These are phyloP conservation scores for Aspergillus tanneri DNA, from an alignment of 2,329 filamentous ascomycete species.

Conservation along the genomic window DNA sequence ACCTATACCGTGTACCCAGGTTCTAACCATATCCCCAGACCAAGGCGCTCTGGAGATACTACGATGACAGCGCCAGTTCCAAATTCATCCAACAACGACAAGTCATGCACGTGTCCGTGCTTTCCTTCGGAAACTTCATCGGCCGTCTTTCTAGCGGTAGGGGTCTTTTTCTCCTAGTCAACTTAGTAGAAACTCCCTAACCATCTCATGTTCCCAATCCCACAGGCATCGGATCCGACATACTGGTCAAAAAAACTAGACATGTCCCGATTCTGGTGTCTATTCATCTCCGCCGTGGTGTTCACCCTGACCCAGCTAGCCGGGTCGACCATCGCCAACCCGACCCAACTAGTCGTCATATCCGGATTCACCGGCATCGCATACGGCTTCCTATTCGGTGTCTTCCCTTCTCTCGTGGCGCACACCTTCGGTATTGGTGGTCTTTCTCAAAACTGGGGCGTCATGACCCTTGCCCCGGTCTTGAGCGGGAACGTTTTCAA, in stretches of 20 bases:
- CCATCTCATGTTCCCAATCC: too few species aligned
- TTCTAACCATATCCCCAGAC: constrained; percentile 39
- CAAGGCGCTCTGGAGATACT: constrained; percentile 84
- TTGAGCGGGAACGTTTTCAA: constrained; percentile 91
- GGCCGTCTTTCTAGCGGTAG: constrained; percentile 75
- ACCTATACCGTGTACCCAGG: not conserved
- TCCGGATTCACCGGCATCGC: constrained; percentile 82
- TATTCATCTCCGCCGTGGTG: constrained; percentile 72
- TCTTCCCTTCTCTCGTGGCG: constrained; percentile 84
- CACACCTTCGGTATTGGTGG: constrained; percentile 89
- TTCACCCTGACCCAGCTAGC: constrained; percentile 78
- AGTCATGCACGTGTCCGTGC: constrained; percentile 86
- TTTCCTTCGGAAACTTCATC: constrained; percentile 84
- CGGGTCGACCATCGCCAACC: constrained; percentile 73
- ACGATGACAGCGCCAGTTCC: constrained; percentile 68
- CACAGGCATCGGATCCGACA: constrained; percentile 80
- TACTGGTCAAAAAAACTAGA: constrained; percentile 78
- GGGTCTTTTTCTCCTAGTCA: constrained; percentile 25
- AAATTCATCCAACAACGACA: constrained; percentile 78
- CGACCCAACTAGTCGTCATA: constrained; percentile 71
- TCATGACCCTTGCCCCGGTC: constrained; percentile 87
- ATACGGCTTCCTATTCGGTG: constrained; percentile 92
- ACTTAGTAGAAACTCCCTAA: constrained; percentile 8
- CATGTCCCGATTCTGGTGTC: constrained; percentile 86
- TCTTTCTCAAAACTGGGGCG: constrained; percentile 92